phyloP scores from a whole-genome alignment of 139 green algal species.

The Coccomyxa sp. region DNA sequence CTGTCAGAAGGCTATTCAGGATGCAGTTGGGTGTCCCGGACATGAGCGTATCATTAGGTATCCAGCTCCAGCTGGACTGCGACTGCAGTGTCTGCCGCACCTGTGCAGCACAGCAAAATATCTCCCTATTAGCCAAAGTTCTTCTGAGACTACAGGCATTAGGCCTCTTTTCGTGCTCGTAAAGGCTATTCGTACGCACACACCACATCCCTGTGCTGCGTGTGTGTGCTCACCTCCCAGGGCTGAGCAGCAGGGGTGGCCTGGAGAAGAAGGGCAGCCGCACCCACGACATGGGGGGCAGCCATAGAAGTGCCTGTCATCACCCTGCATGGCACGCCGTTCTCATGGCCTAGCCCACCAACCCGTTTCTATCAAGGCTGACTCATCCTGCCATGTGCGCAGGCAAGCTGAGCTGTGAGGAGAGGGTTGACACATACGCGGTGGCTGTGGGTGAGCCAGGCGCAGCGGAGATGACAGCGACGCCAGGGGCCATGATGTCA shows the following conservation, averaged over 20 bases:
- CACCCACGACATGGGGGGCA: slow-evolving; percentile 55
- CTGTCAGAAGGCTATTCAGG: slow-evolving; percentile 14
- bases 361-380: too few species aligned
- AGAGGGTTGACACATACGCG: not conserved
- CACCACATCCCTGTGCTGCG: not conserved
- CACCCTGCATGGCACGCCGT: too few species aligned
- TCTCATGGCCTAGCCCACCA: too few species aligned
- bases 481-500: slow-evolving; percentile 58
- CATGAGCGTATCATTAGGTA: not conserved
- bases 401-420: too few species aligned
- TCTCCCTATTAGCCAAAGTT: not conserved
- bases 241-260: slow-evolving; percentile 17
- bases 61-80: slow-evolving; percentile 6
- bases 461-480: slow-evolving; percentile 27
- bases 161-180: not conserved
- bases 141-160: not conserved
- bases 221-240: not conserved
- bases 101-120: not conserved
- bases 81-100: not conserved
- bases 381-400: too few species aligned
- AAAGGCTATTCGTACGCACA: too few species aligned
- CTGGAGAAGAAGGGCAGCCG: slow-evolving; percentile 50
- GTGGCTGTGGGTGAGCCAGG: slow-evolving; percentile 22
- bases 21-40: slow-evolving; percentile 13
- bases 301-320: slow-evolving; percentile 48